Evolutionary conservation across 768 basidiomycete genomes (phyloP).

Genomic region (Psilocybe subaeruginosa): DNA sequence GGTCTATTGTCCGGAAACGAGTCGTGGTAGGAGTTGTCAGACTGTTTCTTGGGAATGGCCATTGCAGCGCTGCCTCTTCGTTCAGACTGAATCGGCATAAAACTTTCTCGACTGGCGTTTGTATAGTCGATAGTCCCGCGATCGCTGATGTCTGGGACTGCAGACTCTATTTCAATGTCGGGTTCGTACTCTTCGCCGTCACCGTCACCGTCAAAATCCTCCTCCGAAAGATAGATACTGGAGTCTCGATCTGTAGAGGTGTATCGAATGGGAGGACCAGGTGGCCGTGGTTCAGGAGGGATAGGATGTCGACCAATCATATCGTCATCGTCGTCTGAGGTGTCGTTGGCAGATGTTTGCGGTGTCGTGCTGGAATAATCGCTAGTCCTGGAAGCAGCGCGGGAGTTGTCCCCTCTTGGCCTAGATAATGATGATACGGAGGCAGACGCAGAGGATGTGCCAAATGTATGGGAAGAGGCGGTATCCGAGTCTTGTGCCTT

Average conservation of each 20-base stretch:
- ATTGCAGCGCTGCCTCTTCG: constrained; percentile 66
- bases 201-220: constrained; percentile 34
- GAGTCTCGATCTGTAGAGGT: constrained; percentile 18
- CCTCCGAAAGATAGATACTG: constrained; percentile 29
- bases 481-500: constrained; percentile 36
- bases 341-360: constrained; percentile 38
- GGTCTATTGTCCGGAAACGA: constrained; percentile 36
- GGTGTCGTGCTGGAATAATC: constrained; percentile 34
- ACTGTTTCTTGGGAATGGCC: constrained; percentile 48
- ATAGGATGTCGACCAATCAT: constrained; percentile 36
- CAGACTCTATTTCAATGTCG: constrained; percentile 45
- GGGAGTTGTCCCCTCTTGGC: constrained; percentile 27
- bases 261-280: background rate
- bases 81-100: constrained; percentile 12
- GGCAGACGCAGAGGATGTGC: constrained; percentile 46
- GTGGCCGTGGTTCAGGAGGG: constrained; percentile 21
- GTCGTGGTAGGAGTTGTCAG: constrained; percentile 21
- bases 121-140: constrained; percentile 24
- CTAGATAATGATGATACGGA: constrained; percentile 46
- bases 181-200: constrained; percentile 48
- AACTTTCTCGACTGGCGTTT: constrained; percentile 23
- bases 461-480: constrained; percentile 54
- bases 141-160: constrained; percentile 36
- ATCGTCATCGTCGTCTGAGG: constrained; percentile 37
- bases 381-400: constrained; percentile 27